Base-by-base conservation (phyloP, 2,329 filamentous ascomycete genomes). In the Penicillium janthinellum region DNA sequence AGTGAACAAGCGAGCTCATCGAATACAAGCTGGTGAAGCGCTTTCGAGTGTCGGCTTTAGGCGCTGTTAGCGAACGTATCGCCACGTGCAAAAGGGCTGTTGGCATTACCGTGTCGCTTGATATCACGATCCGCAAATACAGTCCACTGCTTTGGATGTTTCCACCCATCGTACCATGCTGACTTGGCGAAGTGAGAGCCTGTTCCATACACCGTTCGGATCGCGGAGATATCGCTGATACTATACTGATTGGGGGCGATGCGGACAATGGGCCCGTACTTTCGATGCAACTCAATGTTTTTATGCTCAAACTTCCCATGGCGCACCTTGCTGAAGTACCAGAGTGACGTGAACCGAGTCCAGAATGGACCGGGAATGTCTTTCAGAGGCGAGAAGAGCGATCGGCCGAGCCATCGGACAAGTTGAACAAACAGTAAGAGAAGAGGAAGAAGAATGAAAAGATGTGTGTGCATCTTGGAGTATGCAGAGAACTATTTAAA, bases 191-290 rank as follows among this genome's bases (percentile, higher is more conserved):
- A 79, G 17, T 72, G 72, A 4, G 72, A 76, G 0, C 75, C 74
- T 7, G 73, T 70, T 6, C 77, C 76, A 59, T 82, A 82, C 31
- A 83, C 75, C 0, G 63, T 70, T 56, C 78, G 80, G 2, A 76
- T 62, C 0, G 78, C 79, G 0, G 75, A 67, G 0, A 73, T 69
- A 55, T 81, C 76, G 37, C 73, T 73, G 60, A 84, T 71, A 38
- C 77, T 81, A 56, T 82, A 83, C 7, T 82, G 76, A 17, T 80
- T 75, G 0, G 81, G 81, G 0, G 78, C 79, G 56, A 83, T 77
- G 0, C 82, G 78, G 0, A 83, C 75, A n/a, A 84, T 68, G 0
- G 73, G 61, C 0, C 79, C 79, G 59, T 80, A 77, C 59, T 72
- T 68, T 22, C 68, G 60, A 56, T 82, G 79, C 1, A 82, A 70